Conservation (phyloP, 768 basidiomycete genomes). For the Mycena crocata region DNA sequence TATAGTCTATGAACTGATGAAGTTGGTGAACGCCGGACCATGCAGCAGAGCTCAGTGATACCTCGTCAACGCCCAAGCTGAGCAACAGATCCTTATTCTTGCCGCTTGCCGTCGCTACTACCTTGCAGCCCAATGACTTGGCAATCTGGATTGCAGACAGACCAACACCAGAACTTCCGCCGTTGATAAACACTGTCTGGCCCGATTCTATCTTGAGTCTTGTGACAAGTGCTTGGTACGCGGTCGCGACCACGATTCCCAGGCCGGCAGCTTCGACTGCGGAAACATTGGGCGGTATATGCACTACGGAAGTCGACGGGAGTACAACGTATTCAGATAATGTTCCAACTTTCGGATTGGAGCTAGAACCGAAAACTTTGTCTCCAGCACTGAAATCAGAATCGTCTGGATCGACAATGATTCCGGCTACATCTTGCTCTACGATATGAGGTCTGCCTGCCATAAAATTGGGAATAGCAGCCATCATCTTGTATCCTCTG, state of each 20-base stretch:
- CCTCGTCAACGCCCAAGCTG: constrained; percentile 74
- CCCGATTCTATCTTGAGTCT: constrained; percentile 62
- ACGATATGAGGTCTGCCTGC: constrained; percentile 61
- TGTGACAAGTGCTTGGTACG: constrained; percentile 63
- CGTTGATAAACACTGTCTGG: constrained; percentile 75
- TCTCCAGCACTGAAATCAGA: constrained; percentile 69
- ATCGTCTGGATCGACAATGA: constrained; percentile 66
- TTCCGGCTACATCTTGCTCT: constrained; percentile 74
- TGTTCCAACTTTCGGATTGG: constrained; percentile 58
- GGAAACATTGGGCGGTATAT: constrained; percentile 44
- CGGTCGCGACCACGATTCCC: constrained; percentile 67
- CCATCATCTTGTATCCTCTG: constrained; percentile 73
- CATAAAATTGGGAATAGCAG: constrained; percentile 57
- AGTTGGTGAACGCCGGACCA: background rate
- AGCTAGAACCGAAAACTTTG: constrained; percentile 63
- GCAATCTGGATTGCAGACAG: constrained; percentile 79
- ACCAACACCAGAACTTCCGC: constrained; percentile 77
- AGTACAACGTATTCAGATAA: constrained; percentile 68
- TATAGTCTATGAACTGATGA: constrained; percentile 71
- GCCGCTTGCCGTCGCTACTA: constrained; percentile 69
- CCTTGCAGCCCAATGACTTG: constrained; percentile 69
- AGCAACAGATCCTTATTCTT: constrained; percentile 71
- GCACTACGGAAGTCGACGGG: constrained; percentile 57
- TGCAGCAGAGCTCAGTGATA: constrained; percentile 34
- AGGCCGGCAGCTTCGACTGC: constrained; percentile 72